Evolutionary conservation across 441 rosid species (phyloP).

Genomic region (Melastoma candidum): DNA sequence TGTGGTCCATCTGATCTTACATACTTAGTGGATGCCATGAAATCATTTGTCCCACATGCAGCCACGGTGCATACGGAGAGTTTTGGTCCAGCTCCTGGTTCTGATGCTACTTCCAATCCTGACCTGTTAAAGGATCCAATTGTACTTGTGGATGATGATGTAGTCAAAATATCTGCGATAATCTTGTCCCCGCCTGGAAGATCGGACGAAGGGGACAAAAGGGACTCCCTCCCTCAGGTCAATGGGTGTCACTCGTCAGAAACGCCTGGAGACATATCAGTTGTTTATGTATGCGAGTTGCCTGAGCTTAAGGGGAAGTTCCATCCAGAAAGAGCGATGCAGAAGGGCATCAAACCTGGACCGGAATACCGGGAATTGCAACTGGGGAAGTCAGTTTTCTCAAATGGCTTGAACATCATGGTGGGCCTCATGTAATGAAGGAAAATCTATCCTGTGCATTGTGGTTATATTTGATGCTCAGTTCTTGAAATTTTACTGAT

Average conservation of each 20-base stretch:
- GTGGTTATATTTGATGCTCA: conserved; percentile 10
- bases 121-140: conserved; percentile 35
- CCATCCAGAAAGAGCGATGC: conserved; percentile 63
- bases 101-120: conserved; percentile 25
- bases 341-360: conserved; percentile 75
- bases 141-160: conserved; percentile 62
- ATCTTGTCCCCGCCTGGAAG: conserved; percentile 29
- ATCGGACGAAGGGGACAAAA: conserved; percentile 16
- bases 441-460: not conserved
- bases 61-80: conserved; percentile 87
- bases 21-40: conserved; percentile 82
- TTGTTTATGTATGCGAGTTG: conserved; percentile 76
- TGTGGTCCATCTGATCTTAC: conserved; percentile 97
- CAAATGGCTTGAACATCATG: conserved; percentile 51
- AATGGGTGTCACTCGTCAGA: not conserved
- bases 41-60: conserved; percentile 82
- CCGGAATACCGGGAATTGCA: conserved; percentile 72
- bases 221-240: not conserved
- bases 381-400: conserved; percentile 71
- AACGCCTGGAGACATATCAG: conserved; percentile 67
- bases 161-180: conserved; percentile 89
- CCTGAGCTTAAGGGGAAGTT: conserved; percentile 77
- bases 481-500: not conserved
- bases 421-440: conserved; percentile 25
- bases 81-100: conserved; percentile 45